phyloP scores from a whole-genome alignment of 192 early-diverging fungal species.

The Oehlia diaphana region DNA sequence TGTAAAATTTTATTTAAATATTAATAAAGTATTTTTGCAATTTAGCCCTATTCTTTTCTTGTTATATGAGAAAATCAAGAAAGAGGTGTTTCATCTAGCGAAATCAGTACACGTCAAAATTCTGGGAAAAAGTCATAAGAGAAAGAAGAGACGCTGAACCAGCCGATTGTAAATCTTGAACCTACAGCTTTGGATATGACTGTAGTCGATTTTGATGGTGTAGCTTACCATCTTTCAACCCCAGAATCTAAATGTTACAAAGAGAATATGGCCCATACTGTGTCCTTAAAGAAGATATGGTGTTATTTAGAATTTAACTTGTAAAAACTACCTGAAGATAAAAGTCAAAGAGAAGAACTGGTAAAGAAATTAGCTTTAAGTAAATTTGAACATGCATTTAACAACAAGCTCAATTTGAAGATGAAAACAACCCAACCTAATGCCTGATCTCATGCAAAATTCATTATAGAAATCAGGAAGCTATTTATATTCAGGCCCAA shows the following conservation, averaged over 20 bases:
- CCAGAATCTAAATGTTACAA: conserved; percentile 53
- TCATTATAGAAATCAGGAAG: conserved; percentile 92
- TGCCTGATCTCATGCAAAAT: conserved; percentile 84
- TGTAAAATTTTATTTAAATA: no score
- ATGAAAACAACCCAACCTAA: conserved; percentile 68
- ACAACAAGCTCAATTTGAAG: conserved; percentile 76
- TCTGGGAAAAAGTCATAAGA: no score
- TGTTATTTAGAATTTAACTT: conserved; percentile 81
- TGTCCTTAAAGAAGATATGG: conserved; percentile 63
- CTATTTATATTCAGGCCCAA: conserved; percentile 88
- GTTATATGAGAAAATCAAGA: no score
- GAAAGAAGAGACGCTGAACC: conserved; percentile 48
- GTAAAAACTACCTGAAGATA: conserved; percentile 73
- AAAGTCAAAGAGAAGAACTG: conserved; percentile 54
- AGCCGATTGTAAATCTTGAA: conserved; percentile 53
- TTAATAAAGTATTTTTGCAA: no score
- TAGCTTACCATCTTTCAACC: conserved; percentile 81
- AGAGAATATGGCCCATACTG: conserved; percentile 80
- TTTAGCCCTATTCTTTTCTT: no score
- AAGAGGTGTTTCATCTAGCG: no score
- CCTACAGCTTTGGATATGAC: conserved; percentile 71
- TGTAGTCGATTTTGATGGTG: conserved; percentile 97
- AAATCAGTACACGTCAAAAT: no score
- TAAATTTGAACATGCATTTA: conserved; percentile 92
- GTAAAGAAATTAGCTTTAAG: conserved; percentile 83